Percentiles rank a stretch among this genome's conserved stretches.
These are phyloP conservation scores for Metschnikowia koreensis DNA, from an alignment of 805 yeast species.

Conservation along the genomic window DNA sequence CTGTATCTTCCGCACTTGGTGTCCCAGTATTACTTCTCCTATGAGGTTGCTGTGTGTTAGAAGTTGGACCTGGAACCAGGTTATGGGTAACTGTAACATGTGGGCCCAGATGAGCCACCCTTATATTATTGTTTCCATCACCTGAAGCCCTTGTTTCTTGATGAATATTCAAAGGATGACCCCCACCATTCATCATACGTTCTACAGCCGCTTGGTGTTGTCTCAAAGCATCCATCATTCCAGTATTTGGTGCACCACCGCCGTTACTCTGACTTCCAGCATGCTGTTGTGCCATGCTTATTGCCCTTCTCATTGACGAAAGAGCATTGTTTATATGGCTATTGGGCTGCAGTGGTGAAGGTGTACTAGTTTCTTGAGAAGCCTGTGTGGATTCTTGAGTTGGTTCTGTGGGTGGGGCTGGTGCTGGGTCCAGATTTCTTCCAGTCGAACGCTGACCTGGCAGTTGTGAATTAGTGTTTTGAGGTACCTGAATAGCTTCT, in stretches of 20 bases:
- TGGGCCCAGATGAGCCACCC: background rate
- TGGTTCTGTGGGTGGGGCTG: background rate
- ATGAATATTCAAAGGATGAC: background rate
- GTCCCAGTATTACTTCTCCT: background rate
- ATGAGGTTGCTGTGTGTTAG: background rate
- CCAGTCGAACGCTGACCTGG: background rate
- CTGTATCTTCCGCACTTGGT: constrained; percentile 12
- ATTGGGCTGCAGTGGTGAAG: background rate
- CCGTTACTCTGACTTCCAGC: background rate
- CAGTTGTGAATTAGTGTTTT: background rate
- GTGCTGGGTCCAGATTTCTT: background rate
- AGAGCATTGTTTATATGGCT: background rate
- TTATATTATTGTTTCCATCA: background rate
- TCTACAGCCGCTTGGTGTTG: constrained; percentile 8
- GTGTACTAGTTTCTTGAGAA: background rate
- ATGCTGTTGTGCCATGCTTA: background rate
- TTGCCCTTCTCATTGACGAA: constrained; percentile 1
- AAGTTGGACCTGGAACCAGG: background rate
- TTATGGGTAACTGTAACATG: background rate
- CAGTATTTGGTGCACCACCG: background rate
- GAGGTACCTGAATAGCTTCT: constrained; percentile 6
- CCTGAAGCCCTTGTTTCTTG: background rate
- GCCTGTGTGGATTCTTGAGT: background rate
- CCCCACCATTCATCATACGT: background rate
- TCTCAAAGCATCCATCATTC: constrained; percentile 3